Conservation (phyloP, 2,329 filamentous ascomycete species). For the Talaromyces albobiverticillius region DNA sequence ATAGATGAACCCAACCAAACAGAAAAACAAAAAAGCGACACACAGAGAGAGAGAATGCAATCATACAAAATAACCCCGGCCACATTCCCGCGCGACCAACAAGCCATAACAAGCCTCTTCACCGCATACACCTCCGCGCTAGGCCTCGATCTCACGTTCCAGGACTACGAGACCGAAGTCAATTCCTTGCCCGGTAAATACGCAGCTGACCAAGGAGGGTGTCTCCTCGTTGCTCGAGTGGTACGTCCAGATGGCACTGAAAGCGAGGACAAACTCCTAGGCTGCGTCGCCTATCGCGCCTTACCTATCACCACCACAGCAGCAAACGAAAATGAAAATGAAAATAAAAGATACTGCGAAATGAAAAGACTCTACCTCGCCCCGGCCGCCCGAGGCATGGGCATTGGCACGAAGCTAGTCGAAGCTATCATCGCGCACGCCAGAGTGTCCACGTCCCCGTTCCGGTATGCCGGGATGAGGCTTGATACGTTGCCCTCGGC, state of each 20-base stretch:
- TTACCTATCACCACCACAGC: constrained; percentile 17
- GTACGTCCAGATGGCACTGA: constrained; percentile 12
- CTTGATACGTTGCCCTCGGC: constrained; percentile 53
- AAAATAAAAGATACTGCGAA: constrained; percentile 40
- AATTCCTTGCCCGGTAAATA: constrained; percentile 55
- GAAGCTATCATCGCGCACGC: constrained; percentile 46
- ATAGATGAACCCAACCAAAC: neutral
- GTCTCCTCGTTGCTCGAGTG: constrained; percentile 47
- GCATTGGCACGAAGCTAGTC: constrained; percentile 50
- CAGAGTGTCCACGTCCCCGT: constrained; percentile 43
- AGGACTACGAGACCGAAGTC: constrained; percentile 55
- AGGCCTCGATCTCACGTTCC: constrained; percentile 56
- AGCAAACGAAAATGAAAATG: neutral
- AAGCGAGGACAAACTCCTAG: constrained; percentile 29
- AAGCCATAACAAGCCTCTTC: constrained; percentile 43
- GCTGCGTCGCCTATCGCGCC: constrained; percentile 51
- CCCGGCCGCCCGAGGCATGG: constrained; percentile 47
- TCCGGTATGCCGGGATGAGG: constrained; percentile 51
- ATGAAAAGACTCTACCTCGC: constrained; percentile 58
- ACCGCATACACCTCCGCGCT: constrained; percentile 44
- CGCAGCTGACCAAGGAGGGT: constrained; percentile 41
- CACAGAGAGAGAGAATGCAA: neutral
- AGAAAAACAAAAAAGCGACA: neutral
- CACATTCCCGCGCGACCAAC: constrained; percentile 40
- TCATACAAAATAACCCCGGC: constrained; percentile 34